Base-by-base conservation (phyloP, 768 basidiomycete species). In the Trametes maxima region DNA sequence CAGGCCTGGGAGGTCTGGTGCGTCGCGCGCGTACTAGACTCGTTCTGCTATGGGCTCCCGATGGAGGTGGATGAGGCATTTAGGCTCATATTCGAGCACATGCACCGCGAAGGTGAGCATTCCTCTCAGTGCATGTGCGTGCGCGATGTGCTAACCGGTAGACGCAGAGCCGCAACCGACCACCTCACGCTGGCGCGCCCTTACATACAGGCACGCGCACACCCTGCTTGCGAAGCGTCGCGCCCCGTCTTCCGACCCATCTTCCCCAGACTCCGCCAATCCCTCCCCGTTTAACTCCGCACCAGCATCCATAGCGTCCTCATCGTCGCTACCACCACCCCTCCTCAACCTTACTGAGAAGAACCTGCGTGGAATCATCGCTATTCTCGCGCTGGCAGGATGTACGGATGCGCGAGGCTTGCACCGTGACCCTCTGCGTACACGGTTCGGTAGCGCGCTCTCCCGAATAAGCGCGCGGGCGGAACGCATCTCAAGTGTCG, bases 1-100 rank as follows among this genome's bases (percentile, higher is more conserved):
- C 75, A 76, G 62, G 74, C 75, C n/a, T 75, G 73, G 73, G 67
- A 74, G 65, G 73, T 75, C 7, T 70, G 67, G 67, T 75, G 72
- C 49, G 70, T 72, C 35, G 65, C 68, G 48, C 65, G 68, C 53
- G 68, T 74, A 25, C 67, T 76, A 40, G 68, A 74, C 44, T 49
- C 71, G 19, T 76, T 75, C 67, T 74, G 73, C 66, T 69, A 68
- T 22, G 75, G 73, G 25, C 63, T 70, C 17, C 69, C 73, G 8
- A 37, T 58, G 19, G 73, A 75, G 24, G 68, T 70, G 0, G 73
- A 74, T 53, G 63, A 71, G 40, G 66, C 71, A 48, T 56, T 76
- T 50, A 44, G 47, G 21, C 61, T 63, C 13, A 58, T 74, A 25
- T 75, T 73, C 62, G 69, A 69, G 55, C 66, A 69, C 42, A 75